Conservation (phyloP, 176 grass and related monocot genomes). For the Saccharum spontaneum region DNA sequence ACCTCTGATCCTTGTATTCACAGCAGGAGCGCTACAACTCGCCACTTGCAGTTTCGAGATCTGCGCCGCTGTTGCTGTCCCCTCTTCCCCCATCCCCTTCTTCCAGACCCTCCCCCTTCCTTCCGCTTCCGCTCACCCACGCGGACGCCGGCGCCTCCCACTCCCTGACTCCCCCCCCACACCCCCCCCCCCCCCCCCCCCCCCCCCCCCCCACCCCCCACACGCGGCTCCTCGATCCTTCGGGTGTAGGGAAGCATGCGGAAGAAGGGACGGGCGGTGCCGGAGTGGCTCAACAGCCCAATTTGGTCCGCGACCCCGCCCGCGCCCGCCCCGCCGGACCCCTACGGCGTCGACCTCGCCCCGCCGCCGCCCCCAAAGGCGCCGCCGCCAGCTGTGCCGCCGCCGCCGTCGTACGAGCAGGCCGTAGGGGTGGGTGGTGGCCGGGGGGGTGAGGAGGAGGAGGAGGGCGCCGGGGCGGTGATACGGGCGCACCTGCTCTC, state of each 20-base stretch:
- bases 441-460: background rate
- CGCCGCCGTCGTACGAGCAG: constrained; percentile 47
- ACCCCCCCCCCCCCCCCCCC: too few species aligned
- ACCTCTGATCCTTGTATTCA: background rate
- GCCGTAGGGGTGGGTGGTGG: constrained; percentile 24
- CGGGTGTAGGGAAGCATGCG: constrained; percentile 20
- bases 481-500: constrained; percentile 45
- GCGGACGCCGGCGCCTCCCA: background rate
- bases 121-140: background rate
- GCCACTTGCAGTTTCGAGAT: background rate
- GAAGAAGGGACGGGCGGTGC: constrained; percentile 55
- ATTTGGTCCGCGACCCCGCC: constrained; percentile 64
- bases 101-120: background rate
- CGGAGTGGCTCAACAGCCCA: constrained; percentile 94
- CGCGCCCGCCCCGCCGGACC: constrained; percentile 32
- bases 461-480: constrained; percentile 29
- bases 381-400: constrained; percentile 11
- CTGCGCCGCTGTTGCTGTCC: background rate
- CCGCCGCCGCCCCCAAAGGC: constrained; percentile 17
- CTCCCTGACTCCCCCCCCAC: background rate
- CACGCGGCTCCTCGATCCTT: background rate
- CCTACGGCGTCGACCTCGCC: constrained; percentile 40
- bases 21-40: background rate
- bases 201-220: too few species aligned
- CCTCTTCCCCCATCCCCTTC: background rate